Percentiles rank a stretch among this genome's conserved stretches.
Conservation (phyloP, 495 filamentous ascomycete genomes). For the Aspergillus haitiensis region DNA sequence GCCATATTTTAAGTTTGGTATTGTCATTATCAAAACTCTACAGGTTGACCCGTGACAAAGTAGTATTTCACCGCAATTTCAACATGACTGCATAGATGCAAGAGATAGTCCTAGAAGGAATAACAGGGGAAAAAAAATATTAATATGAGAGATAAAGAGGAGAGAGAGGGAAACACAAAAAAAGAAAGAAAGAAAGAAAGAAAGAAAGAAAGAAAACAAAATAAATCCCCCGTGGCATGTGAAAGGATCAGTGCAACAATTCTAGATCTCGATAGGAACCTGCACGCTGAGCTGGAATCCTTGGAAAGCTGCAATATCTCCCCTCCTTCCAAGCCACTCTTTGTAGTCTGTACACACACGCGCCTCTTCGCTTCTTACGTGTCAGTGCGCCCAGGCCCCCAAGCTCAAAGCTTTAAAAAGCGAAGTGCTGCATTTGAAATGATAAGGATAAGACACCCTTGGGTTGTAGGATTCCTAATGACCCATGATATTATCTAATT, state of each 20-base stretch:
- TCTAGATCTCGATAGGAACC: constrained; percentile 27
- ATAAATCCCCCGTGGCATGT: constrained; percentile 13
- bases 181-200: constrained; percentile 5
- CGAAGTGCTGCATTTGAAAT: neutral
- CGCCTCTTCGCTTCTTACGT: constrained; percentile 14
- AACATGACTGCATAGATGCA: neutral
- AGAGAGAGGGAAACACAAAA: neutral
- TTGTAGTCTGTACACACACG: neutral
- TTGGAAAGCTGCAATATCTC: constrained; percentile 1
- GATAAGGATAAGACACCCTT: constrained; percentile 3
- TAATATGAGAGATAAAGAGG: neutral
- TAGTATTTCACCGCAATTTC: too few species aligned
- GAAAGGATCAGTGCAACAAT: constrained; percentile 26
- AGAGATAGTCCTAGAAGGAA: neutral
- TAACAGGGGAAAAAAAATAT: constrained; percentile 6
- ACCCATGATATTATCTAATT: constrained; percentile 4
- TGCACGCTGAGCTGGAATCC: constrained; percentile 11
- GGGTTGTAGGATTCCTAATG: neutral
- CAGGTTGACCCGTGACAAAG: too few species aligned
- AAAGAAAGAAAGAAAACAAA: neutral
- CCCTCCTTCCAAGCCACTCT: neutral
- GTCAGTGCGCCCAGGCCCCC: constrained; percentile 16
- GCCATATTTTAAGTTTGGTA: too few species aligned
- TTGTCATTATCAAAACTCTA: too few species aligned
- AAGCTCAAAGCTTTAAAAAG: constrained; percentile 6